These are phyloP conservation scores for Penicillium aurantiogriseum DNA, from an alignment of 2,329 filamentous ascomycete species.

Conservation along the genomic window DNA sequence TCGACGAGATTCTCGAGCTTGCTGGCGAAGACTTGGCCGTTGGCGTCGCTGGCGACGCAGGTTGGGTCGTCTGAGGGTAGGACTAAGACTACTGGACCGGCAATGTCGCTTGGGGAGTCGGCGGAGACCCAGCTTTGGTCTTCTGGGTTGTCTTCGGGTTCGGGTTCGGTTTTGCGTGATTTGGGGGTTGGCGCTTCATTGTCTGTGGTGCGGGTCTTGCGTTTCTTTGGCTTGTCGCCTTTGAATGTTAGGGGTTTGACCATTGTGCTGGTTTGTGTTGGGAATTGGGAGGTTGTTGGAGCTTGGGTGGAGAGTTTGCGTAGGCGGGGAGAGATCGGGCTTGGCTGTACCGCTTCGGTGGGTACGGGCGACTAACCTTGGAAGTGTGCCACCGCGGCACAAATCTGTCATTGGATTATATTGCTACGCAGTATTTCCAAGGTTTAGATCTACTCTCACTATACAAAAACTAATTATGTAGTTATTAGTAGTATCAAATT, in stretches of 20 bases:
- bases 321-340: not conserved
- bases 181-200: conserved; percentile 30
- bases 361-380: too few species aligned
- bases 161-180: conserved; percentile 25
- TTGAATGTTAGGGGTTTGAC: conserved; percentile 91
- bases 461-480: too few species aligned
- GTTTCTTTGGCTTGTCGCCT: conserved; percentile 92
- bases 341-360: not conserved
- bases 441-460: too few species aligned
- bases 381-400: too few species aligned
- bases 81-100: conserved; percentile 79
- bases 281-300: conserved; percentile 1
- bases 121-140: conserved; percentile 93
- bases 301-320: conserved; percentile 4
- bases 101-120: conserved; percentile 69
- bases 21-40: conserved; percentile 80
- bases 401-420: too few species aligned
- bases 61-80: conserved; percentile 71
- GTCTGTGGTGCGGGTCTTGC: conserved; percentile 66
- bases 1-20: conserved; percentile 86
- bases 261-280: conserved; percentile 24
- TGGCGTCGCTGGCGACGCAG: conserved; percentile 80
- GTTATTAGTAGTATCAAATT: too few species aligned
- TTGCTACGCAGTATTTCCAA: too few species aligned
- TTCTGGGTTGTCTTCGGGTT: conserved; percentile 44